Base-by-base conservation (phyloP, 2,329 filamentous ascomycete genomes). In the Chaetomiaceae sp. region DNA sequence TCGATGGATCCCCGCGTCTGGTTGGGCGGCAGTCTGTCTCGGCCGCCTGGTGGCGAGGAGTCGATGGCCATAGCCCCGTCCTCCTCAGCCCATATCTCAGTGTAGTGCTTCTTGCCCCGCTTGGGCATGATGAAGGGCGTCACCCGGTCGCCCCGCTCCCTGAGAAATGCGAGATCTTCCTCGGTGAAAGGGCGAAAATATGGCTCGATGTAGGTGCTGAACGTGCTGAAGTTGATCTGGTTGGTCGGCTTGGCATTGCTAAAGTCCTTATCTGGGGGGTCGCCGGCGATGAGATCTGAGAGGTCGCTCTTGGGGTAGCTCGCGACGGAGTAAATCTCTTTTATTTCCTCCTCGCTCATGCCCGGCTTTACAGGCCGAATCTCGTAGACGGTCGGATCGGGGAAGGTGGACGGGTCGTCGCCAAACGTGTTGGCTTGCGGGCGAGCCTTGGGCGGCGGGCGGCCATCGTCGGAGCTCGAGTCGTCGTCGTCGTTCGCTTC, bases 201-300 rank as follows among this genome's bases (percentile, higher is more conserved):
- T 0, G 91, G 89, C 59, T 99, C 94, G 51, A 95, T 81, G 66
- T 94, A 96, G 6, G 88, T 85, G n/a, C 88, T 86, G 70, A 99
- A 99, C 1, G 92, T 96, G 53, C 84, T 87, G 60, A 94, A 94
- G 68, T 88, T 91, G 68, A 97, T 94, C 74, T 99, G 94, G 64
- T 92, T 95, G 19, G 86, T 85, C 5, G 92, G 91, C 68, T 97
- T 99, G 31, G 90, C 87, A 66, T 84, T 95, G 67, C 89, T 96
- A 65, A 96, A 97, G 72, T 99, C 94, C 68, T 89, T 91, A 69
- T 97, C 91, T 1, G 94, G 92, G 1, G 91, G 88, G 36, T 88
- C 85, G 44, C 94, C 94, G 11, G 92, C 88, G 59, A 95, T 95
- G 61, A 94, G 77, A 65, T 96, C 86, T 54, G 84, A 79, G 8